These are phyloP conservation scores for Suillus bovinus DNA, from an alignment of 768 basidiomycete genomes.

Conservation along the genomic window DNA sequence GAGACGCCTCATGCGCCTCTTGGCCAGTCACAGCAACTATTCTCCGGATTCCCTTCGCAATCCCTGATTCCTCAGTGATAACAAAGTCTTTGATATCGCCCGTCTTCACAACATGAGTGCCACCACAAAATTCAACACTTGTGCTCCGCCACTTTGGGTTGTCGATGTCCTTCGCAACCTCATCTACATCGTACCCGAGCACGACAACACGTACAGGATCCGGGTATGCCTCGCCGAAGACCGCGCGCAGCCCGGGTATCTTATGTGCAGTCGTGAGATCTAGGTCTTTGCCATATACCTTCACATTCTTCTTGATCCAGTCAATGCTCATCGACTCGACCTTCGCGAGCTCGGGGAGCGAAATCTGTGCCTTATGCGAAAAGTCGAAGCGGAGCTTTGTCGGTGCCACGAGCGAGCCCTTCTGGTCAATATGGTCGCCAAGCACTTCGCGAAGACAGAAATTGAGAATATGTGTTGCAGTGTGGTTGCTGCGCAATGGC, in stretches of 20 bases:
- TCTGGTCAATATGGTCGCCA: conserved; percentile 98
- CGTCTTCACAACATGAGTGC: conserved; percentile 97
- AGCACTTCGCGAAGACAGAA: conserved; percentile 89
- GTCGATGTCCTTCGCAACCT: conserved; percentile 81
- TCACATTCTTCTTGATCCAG: conserved; percentile 90
- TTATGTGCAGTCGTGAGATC: conserved; percentile 73
- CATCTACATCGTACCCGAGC: conserved; percentile 83
- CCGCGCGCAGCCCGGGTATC: conserved; percentile 93
- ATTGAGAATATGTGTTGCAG: conserved; percentile 98
- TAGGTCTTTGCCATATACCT: conserved; percentile 87
- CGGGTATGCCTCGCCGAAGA: conserved; percentile 97
- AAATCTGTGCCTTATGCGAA: conserved; percentile 89
- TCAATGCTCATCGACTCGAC: conserved; percentile 84
- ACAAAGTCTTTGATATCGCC: conserved; percentile 97
- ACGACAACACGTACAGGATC: conserved; percentile 96
- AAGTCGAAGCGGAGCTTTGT: conserved; percentile 98
- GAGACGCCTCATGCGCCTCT: conserved; percentile 83
- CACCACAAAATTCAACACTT: conserved; percentile 97
- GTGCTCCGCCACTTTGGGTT: conserved; percentile 91
- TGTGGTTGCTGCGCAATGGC: conserved; percentile 97
- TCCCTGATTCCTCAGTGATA: conserved; percentile 93
- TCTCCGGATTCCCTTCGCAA: conserved; percentile 96
- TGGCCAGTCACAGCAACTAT: conserved; percentile 94
- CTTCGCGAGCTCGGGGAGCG: conserved; percentile 70
- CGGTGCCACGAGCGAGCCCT: conserved; percentile 95